Percentiles rank a stretch among this genome's conserved stretches.
phyloP scores from a whole-genome alignment of 1,284 basidiomycete species.

The Naganishia albida region DNA sequence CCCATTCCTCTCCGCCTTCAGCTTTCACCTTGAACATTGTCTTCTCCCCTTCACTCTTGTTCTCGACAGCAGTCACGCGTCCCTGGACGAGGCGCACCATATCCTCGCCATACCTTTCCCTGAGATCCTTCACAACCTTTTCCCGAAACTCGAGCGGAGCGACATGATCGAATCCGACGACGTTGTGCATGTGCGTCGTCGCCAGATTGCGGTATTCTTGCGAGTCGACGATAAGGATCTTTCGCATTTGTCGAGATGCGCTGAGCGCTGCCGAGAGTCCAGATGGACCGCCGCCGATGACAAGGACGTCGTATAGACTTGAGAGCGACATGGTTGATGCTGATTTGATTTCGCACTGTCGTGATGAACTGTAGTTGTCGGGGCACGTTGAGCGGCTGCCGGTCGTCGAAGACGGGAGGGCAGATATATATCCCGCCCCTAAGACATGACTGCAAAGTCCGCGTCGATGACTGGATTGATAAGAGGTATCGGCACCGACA shows the following conservation, averaged over 20 bases:
- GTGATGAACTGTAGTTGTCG: too few species aligned
- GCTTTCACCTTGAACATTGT: not conserved
- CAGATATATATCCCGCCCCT: too few species aligned
- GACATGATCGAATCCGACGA: slow-evolving; percentile 11
- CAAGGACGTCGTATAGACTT: slow-evolving; percentile 13
- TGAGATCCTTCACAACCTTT: not conserved
- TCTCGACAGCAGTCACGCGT: not conserved
- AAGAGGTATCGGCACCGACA: too few species aligned
- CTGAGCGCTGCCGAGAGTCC: slow-evolving; percentile 23
- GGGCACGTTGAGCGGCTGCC: too few species aligned
- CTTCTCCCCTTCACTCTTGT: not conserved
- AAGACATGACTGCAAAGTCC: too few species aligned
- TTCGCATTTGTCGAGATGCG: slow-evolving; percentile 2
- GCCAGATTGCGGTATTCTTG: slow-evolving; percentile 13
- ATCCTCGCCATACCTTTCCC: slow-evolving; percentile 1
- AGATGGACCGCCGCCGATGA: slow-evolving; percentile 26
- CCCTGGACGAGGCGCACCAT: not conserved
- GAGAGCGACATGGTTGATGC: not conserved
- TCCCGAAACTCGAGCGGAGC: slow-evolving; percentile 1
- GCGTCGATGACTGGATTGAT: too few species aligned
- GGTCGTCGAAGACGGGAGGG: too few species aligned
- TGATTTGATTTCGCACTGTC: too few species aligned
- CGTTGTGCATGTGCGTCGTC: slow-evolving; percentile 26
- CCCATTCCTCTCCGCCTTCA: slow-evolving; percentile 3
- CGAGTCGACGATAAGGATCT: not conserved